These are phyloP conservation scores for Fusarium gaditjirri DNA, from an alignment of 2,329 filamentous ascomycete species.

Conservation along the genomic window DNA sequence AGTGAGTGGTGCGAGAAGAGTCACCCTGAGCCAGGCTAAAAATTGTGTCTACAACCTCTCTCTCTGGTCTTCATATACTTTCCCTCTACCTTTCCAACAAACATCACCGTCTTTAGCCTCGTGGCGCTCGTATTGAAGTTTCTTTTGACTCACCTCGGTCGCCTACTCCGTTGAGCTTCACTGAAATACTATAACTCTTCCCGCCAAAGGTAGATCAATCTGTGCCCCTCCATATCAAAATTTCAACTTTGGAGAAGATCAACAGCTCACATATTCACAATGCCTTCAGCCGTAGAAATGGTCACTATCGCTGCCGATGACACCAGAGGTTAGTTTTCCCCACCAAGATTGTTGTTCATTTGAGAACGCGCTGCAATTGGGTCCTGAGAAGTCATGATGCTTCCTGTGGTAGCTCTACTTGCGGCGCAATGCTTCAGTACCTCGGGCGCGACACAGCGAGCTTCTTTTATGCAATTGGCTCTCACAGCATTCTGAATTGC, in stretches of 20 bases:
- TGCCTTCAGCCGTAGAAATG: constrained; percentile 54
- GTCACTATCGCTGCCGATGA: constrained; percentile 58
- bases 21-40: constrained; percentile 28
- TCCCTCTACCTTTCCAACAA: not conserved
- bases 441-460: not conserved
- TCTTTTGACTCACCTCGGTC: constrained; percentile 21
- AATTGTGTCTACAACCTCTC: constrained; percentile 20
- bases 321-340: constrained; percentile 52
- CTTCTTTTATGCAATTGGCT: not conserved
- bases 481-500: not conserved
- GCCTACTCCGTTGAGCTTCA: constrained; percentile 26
- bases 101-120: constrained; percentile 18
- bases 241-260: constrained; percentile 25
- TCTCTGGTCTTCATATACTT: constrained; percentile 6
- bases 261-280: constrained; percentile 34
- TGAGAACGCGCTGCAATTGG: not conserved
- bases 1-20: constrained; percentile 20
- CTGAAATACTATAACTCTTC: constrained; percentile 27
- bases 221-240: constrained; percentile 32
- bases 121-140: constrained; percentile 31
- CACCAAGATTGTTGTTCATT: not conserved
- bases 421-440: not conserved
- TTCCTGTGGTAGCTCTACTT: not conserved
- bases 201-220: constrained; percentile 21
- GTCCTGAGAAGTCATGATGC: constrained; percentile 14